Evolutionary conservation across 2,329 filamentous ascomycete genomes (phyloP).

Genomic region (Colletotrichum sp.): DNA sequence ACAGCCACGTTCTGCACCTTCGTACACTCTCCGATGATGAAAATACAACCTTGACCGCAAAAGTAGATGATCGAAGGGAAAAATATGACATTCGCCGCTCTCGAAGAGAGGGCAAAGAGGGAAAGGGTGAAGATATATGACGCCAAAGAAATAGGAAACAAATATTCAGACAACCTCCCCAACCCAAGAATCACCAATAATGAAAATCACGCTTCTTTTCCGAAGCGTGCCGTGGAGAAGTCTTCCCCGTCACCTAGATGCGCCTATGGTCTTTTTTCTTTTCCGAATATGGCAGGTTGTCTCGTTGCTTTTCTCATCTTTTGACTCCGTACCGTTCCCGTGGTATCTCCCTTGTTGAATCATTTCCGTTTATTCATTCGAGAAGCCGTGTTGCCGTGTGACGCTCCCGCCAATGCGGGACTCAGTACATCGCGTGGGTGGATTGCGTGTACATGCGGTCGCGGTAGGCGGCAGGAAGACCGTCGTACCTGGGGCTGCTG

Average conservation of each 20-base stretch:
- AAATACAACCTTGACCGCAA: neutral
- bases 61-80: neutral
- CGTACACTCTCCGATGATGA: constrained; percentile 13
- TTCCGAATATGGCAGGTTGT: neutral
- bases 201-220: neutral
- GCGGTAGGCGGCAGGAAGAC: neutral
- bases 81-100: neutral
- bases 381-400: neutral
- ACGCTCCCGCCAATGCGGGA: neutral
- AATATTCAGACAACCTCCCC: constrained; percentile 12
- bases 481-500: constrained; percentile 19
- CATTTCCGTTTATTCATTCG: constrained; percentile 3
- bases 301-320: neutral
- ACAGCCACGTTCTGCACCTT: neutral
- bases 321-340: constrained; percentile 4
- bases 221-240: neutral
- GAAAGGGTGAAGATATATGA: neutral
- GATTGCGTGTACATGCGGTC: constrained; percentile 15
- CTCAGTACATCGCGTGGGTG: constrained; percentile 6
- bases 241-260: neutral
- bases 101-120: neutral
- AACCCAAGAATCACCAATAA: neutral
- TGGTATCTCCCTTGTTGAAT: neutral
- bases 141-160: neutral
- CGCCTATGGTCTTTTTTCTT: neutral